phyloP scores from a whole-genome alignment of 2,329 filamentous ascomycete species.

The Clonostachys rosea region DNA sequence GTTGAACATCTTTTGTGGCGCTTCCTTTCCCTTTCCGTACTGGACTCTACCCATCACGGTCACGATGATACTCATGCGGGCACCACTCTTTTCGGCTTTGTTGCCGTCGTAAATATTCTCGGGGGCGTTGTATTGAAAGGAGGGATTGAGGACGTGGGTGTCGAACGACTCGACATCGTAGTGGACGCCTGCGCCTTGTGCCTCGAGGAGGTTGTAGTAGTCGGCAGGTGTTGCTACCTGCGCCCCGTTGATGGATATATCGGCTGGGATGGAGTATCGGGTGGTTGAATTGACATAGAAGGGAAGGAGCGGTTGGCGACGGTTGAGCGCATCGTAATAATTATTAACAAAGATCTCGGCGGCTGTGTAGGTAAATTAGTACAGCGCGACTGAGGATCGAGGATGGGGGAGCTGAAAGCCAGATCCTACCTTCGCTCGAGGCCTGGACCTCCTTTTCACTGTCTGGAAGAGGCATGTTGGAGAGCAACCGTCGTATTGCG shows the following conservation, averaged over 20 bases:
- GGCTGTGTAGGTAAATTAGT: constrained; percentile 36
- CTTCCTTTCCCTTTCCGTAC: constrained; percentile 59
- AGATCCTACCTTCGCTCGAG: constrained; percentile 38
- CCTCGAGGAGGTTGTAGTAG: constrained; percentile 64
- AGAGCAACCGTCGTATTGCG: neutral
- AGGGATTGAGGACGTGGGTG: constrained; percentile 71
- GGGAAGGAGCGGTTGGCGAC: constrained; percentile 52
- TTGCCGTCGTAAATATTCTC: constrained; percentile 30
- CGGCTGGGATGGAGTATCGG: constrained; percentile 50
- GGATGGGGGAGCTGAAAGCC: neutral
- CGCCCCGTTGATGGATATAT: constrained; percentile 79
- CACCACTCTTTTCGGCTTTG: constrained; percentile 42
- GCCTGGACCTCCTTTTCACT: constrained; percentile 37
- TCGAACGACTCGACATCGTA: constrained; percentile 77
- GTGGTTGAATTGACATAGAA: constrained; percentile 65
- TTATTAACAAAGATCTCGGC: constrained; percentile 67
- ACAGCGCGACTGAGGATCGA: neutral
- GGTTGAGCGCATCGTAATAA: constrained; percentile 73
- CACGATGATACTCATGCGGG: constrained; percentile 66
- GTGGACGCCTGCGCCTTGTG: constrained; percentile 50
- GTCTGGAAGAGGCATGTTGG: constrained; percentile 26
- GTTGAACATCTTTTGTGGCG: constrained; percentile 65
- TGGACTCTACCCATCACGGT: constrained; percentile 69
- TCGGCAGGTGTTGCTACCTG: constrained; percentile 55
- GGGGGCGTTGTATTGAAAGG: constrained; percentile 54